Evolutionary conservation across 345 rosid species (phyloP), one percentile per base, ranked within the genome.

Genomic region (Excoecaria agallocha): DNA sequence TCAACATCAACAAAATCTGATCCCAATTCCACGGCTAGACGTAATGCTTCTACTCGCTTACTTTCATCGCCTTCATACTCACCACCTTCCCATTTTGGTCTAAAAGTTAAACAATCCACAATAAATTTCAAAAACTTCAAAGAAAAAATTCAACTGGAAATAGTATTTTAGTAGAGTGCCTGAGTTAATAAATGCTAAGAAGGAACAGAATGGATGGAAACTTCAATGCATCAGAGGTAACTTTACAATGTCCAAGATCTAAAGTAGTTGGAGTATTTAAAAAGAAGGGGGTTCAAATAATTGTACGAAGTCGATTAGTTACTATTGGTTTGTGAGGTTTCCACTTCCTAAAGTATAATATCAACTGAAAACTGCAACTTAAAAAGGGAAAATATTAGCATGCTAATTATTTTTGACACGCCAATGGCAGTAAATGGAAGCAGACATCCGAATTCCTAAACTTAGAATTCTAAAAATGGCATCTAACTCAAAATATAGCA

Each of bases 11-110:
- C 43, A 52, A 82, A 89, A 78, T 83, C 84, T 9, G 93, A 87
- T 77, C 89, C 90, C 68, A 84, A 72, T 75, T 87, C 89, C 77
- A 83, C 35, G 22, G 90, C 93, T 12, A 86, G 70, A 43, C 73
- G 83, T 11, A 89, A 72, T 37, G 84, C 85, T 19, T 84, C 86
- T 45, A 46, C 76, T 59, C 93, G 70, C 76, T 41, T 75, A 65
- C 74, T 73, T 55, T 89, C 89, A 67, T 86, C 85, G 38, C 90
- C 93, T 71, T 78, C 88, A 64, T 87, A 87, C 74, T 77, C 79
- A 19, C 93, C 90, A 8, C 93, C 93, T 80, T 89, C 93, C 91
- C 89, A 87, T 72, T 76, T 83, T 25, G 89, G 93, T 69, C 89
- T 87, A 72, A 37, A 69, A 68, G 38, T 65, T 12, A n/a, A 58